A percentile compares a stretch with the other conserved stretches of the same genome.
phyloP scores from a whole-genome alignment of 345 rosid species.

The Salix exigua region DNA sequence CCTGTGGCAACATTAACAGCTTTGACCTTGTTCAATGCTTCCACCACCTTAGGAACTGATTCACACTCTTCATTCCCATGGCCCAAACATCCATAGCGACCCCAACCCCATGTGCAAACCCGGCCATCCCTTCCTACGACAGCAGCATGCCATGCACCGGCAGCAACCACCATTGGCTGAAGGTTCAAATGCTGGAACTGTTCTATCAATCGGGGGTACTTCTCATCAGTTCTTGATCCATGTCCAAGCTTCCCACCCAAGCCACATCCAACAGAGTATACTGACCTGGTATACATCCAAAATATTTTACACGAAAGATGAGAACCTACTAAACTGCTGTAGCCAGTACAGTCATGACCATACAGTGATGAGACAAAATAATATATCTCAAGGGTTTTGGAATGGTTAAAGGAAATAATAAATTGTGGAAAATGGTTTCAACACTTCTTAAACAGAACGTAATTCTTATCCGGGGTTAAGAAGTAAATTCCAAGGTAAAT shows the following conservation, averaged over 20 bases:
- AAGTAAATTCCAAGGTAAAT: neutral
- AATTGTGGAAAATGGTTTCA: neutral
- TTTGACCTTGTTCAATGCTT: constrained; percentile 62
- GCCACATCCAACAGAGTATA: constrained; percentile 97
- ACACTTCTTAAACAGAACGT: neutral
- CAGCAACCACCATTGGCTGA: constrained; percentile 84
- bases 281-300: constrained; percentile 53
- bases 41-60: constrained; percentile 73
- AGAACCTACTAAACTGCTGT: neutral
- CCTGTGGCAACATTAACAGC: constrained; percentile 88
- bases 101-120: constrained; percentile 99
- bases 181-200: constrained; percentile 66
- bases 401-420: neutral
- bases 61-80: constrained; percentile 88
- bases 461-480: neutral
- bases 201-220: constrained; percentile 80
- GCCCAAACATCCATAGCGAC: constrained; percentile 89
- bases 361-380: neutral
- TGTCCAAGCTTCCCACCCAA: constrained; percentile 98
- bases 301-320: neutral
- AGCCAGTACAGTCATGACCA: neutral
- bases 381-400: neutral
- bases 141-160: constrained; percentile 99
- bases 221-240: constrained; percentile 69
- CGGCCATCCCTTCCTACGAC: constrained; percentile 86